A percentile compares a stretch with the other conserved stretches of the same genome.
phyloP scores from a whole-genome alignment of 192 early-diverging fungal genomes.

The Coemansia erecta region DNA sequence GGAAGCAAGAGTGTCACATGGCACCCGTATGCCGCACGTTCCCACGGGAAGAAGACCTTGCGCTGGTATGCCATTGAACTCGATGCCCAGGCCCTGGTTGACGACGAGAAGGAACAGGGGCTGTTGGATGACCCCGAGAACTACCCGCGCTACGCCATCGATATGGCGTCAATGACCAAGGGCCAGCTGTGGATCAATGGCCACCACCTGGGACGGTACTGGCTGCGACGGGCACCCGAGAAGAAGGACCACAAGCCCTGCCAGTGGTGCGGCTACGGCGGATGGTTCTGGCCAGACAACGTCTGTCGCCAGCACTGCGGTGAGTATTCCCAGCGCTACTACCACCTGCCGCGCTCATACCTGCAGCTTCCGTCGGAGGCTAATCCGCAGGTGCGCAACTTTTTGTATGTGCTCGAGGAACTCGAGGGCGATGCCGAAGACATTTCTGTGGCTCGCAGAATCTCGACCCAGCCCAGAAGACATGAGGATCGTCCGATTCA shows the following conservation, averaged over 20 bases:
- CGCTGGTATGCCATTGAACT: constrained; percentile 41
- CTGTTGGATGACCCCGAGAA: neutral
- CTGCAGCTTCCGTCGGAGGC: constrained; percentile 10
- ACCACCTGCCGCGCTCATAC: constrained; percentile 41
- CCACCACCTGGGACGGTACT: constrained; percentile 50
- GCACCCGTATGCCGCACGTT: neutral
- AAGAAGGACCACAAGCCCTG: constrained; percentile 19
- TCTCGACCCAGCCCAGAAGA: constrained; percentile 6
- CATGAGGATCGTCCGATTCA: neutral
- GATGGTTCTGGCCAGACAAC: constrained; percentile 32
- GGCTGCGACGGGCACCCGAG: constrained; percentile 28
- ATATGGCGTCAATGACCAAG: constrained; percentile 50
- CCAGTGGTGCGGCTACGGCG: constrained; percentile 31
- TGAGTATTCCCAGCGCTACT: constrained; percentile 44
- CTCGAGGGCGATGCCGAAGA: constrained; percentile 26
- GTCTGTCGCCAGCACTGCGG: constrained; percentile 39
- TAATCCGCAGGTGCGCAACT: neutral
- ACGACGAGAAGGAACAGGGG: neutral
- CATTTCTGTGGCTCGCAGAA: constrained; percentile 22
- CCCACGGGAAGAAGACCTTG: neutral
- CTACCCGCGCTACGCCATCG: constrained; percentile 22
- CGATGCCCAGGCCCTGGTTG: constrained; percentile 12
- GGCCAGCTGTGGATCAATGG: constrained; percentile 44
- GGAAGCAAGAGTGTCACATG: neutral
- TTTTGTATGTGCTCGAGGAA: constrained; percentile 39